Evolutionary conservation across 208 protist genomes (phyloP).

Genomic region (Leishmania amazonensis): DNA sequence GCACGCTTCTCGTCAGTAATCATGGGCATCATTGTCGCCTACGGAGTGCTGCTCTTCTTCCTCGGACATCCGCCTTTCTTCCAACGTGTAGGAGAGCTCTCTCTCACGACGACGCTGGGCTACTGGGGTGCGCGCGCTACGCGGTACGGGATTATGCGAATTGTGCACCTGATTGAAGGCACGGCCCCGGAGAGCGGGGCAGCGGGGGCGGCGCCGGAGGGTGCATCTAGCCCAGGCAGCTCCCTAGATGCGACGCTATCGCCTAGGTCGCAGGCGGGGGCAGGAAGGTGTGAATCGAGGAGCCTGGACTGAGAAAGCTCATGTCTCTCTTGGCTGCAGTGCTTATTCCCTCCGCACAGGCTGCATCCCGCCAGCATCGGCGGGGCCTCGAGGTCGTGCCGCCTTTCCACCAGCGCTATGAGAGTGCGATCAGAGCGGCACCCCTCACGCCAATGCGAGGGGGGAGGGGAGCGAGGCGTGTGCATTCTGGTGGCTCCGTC

Average conservation of each 20-base stretch:
- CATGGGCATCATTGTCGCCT: constrained; percentile 57
- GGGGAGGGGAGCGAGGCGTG: not conserved
- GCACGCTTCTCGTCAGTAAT: constrained; percentile 51
- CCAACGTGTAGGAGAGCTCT: constrained; percentile 38
- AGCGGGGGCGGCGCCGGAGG: not conserved
- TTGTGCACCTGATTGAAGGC: constrained; percentile 20
- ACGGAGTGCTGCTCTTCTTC: constrained; percentile 54
- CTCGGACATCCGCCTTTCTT: constrained; percentile 47
- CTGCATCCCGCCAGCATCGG: not conserved
- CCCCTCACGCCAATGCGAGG: not conserved
- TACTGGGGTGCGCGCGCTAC: constrained; percentile 27
- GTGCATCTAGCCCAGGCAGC: not conserved
- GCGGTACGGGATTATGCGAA: constrained; percentile 30
- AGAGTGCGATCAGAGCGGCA: not conserved
- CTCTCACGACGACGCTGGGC: constrained; percentile 24
- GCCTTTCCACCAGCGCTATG: not conserved
- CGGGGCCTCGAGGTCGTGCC: not conserved
- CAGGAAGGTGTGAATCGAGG: not conserved
- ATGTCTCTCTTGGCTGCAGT: not conserved
- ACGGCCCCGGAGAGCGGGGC: not conserved
- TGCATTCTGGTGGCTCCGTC: not conserved
- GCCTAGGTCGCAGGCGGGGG: not conserved
- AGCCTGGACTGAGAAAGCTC: not conserved
- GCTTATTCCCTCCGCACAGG: not conserved
- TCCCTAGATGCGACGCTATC: not conserved